Conservation (phyloP, 441 rosid species). For the Omphalea diandra region DNA sequence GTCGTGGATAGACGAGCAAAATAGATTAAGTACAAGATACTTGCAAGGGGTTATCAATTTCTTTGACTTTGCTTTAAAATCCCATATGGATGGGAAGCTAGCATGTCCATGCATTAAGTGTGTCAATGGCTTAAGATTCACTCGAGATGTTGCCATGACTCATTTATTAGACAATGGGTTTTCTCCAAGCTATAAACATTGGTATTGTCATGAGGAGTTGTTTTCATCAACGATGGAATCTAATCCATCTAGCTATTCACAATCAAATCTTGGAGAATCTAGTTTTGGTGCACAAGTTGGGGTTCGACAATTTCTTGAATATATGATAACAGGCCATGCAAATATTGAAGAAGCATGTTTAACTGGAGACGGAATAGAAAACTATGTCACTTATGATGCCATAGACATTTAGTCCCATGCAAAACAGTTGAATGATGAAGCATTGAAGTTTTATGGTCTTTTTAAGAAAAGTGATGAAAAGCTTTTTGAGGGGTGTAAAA, state of each 20-base stretch:
- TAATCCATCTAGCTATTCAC: no score
- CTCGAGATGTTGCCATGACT: neutral
- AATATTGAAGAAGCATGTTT: neutral
- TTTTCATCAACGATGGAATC: no score
- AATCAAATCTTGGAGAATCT: neutral
- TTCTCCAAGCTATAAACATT: neutral
- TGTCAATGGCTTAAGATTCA: neutral
- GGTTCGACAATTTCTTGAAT: neutral
- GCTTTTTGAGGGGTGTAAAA: slow-evolving; percentile 1
- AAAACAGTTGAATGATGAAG: neutral
- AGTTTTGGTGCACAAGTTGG: neutral
- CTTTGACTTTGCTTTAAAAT: neutral
- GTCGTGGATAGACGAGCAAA: neutral
- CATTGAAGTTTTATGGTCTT: neutral
- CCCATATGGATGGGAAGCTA: neutral
- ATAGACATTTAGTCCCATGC: neutral
- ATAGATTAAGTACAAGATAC: neutral
- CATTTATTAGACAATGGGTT: neutral
- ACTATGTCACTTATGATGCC: no score
- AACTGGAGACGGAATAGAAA: no score
- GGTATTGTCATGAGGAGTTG: neutral
- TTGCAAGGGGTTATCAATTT: neutral
- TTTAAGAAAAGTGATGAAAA: slow-evolving; percentile 5
- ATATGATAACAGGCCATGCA: neutral
- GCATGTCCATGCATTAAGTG: neutral